Percentiles rank a stretch among this genome's conserved stretches.
These are phyloP conservation scores for Penicilliopsis zonata DNA, from an alignment of 495 filamentous ascomycete species.

Conservation along the genomic window DNA sequence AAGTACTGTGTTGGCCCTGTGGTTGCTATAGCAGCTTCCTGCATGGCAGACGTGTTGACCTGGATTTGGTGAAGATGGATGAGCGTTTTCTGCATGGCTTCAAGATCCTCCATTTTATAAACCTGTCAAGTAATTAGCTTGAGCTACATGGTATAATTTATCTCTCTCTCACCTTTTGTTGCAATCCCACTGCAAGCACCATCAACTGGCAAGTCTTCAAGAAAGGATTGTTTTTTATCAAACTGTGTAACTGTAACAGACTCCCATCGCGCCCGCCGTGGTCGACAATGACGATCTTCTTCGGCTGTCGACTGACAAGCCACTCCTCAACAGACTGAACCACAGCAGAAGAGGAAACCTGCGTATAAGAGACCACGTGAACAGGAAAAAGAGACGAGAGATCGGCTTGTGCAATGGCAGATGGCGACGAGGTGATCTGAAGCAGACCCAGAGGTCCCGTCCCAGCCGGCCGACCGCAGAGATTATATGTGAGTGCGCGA, in stretches of 20 bases:
- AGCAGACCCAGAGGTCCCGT: conserved; percentile 13
- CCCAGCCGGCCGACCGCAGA: conserved; percentile 4
- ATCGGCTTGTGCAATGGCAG: conserved; percentile 15
- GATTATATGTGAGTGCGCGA: conserved; percentile 26
- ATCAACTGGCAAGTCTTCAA: conserved; percentile 11
- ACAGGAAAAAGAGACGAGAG: no score
- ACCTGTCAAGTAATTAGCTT: conserved; percentile 5
- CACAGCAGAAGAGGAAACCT: no score
- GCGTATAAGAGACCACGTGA: no score
- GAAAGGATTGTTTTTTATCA: conserved; percentile 8
- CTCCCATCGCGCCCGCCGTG: conserved; percentile 36
- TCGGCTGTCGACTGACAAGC: conserved; percentile 6
- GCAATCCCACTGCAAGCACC: conserved; percentile 28
- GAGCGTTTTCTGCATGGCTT: conserved; percentile 7
- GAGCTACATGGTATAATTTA: neutral
- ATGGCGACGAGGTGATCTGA: conserved; percentile 15
- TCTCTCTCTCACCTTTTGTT: conserved; percentile 15
- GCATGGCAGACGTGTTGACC: conserved; percentile 31
- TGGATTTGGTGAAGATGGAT: no score
- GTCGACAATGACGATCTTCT: conserved; percentile 38
- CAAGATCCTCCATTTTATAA: conserved; percentile 12
- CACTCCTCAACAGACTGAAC: conserved; percentile 6
- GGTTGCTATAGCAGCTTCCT: conserved; percentile 20
- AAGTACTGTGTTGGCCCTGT: conserved; percentile 21
- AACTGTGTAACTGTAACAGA: conserved; percentile 9